Evolutionary conservation across 768 basidiomycete species (phyloP), one percentile per base, ranked within the genome.

Genomic region (Amanita polypyramis): DNA sequence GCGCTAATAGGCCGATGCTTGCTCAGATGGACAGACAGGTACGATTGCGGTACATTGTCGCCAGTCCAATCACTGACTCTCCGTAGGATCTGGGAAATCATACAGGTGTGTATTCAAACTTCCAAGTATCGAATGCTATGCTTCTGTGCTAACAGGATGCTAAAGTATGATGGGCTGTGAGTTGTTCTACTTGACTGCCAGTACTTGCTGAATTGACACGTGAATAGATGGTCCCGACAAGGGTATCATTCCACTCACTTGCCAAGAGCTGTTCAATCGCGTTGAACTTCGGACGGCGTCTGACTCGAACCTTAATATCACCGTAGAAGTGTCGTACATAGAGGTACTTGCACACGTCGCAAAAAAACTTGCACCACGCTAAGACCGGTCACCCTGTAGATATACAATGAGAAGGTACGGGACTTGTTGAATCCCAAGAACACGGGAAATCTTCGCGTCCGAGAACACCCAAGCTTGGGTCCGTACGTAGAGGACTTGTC

Each of bases 401-500:
- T 94, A 56, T 95, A 95, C 68, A 95, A 95, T 63, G 92, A 95
- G 72, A 94, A 97, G 74, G 95, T 99, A 23, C 85, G 93, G 49
- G 95, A 99, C 66, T 74, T 99, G 53, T 73, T 99, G 52, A 99
- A 98, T 63, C 96, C 96, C 17, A 92, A 90, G 74, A 99, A 97
- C 67, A 79, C 86, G 21, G 92, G 94, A 50, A 95, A 96, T 62
- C 77, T 99, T 45, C 82, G 92, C 60, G 96, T 99, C 50, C 85
- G 96, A 57, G 96, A 99, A 67, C 96, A 98, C 61, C 96, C 96
- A 11, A 90, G 80, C 63, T 66, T 91, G 44, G 93, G 93, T 4
- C 95, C 96, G n/a, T 99, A 99, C 62, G 96, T 99, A 44, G 96
- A 99, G 67, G 92, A 95, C 69, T 73, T 99, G 49, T 92, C 90